Evolutionary conservation across 495 filamentous ascomycete genomes (phyloP).

Genomic region (Annulohypoxylon nitens): DNA sequence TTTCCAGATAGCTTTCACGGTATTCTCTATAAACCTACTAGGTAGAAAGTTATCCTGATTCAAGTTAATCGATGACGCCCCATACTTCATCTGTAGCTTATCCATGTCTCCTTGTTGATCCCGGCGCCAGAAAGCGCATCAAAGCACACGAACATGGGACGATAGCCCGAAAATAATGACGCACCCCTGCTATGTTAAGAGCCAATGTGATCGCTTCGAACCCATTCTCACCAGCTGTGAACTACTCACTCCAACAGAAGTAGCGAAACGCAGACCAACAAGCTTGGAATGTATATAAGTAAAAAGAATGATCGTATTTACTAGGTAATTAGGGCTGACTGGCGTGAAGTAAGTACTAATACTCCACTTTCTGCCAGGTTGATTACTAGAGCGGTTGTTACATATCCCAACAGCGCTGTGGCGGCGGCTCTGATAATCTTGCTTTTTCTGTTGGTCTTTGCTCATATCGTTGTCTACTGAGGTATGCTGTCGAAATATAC

Average conservation of each 20-base stretch:
- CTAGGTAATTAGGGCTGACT: conserved; percentile 37
- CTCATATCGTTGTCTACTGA: not conserved
- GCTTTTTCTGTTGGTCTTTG: conserved; percentile 1
- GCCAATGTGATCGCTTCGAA: conserved; percentile 34
- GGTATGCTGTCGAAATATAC: conserved; percentile 22
- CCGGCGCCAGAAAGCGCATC: conserved; percentile 45
- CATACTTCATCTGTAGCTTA: conserved; percentile 40
- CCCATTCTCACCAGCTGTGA: conserved; percentile 8
- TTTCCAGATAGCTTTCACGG: conserved; percentile 43
- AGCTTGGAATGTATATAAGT: conserved; percentile 23
- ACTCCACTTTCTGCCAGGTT: not conserved
- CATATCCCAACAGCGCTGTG: not conserved
- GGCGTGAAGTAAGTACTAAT: conserved; percentile 1
- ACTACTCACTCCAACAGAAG: conserved; percentile 24
- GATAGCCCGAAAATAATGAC: conserved; percentile 45
- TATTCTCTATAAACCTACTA: conserved; percentile 17
- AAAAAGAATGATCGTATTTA: conserved; percentile 18
- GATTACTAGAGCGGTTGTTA: conserved; percentile 1
- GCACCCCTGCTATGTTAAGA: conserved; percentile 34
- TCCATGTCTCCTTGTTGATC: conserved; percentile 48
- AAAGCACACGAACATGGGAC: conserved; percentile 41
- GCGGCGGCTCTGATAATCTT: conserved; percentile 10
- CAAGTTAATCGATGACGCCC: conserved; percentile 37
- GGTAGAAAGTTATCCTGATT: conserved; percentile 16
- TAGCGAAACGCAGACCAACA: conserved; percentile 22